Percentiles rank a stretch among this genome's conserved stretches.
These are phyloP conservation scores for Fraxinus dipetala DNA, from an alignment of 305 asterid species.

Conservation along the genomic window DNA sequence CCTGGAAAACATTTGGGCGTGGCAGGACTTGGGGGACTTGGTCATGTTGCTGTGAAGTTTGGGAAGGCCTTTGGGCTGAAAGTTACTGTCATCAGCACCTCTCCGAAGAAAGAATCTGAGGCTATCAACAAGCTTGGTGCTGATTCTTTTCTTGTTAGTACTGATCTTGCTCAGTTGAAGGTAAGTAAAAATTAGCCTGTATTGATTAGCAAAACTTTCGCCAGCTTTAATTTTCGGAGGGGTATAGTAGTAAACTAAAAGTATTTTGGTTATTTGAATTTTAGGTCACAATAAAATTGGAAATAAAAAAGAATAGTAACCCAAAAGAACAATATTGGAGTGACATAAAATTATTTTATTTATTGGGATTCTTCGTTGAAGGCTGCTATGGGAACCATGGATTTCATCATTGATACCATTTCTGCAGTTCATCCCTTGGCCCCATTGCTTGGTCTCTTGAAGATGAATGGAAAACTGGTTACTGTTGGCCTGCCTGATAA, in stretches of 20 bases:
- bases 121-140: constrained; percentile 58
- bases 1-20: constrained; percentile 64
- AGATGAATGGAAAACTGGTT: constrained; percentile 55
- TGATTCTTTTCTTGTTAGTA: constrained; percentile 46
- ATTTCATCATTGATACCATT: constrained; percentile 60
- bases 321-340: neutral
- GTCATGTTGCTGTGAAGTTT: constrained; percentile 65
- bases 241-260: neutral
- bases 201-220: neutral
- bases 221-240: neutral
- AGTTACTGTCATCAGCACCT: constrained; percentile 65
- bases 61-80: constrained; percentile 68
- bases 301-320: neutral
- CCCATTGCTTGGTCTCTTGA: constrained; percentile 46
- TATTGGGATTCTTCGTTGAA: constrained; percentile 20
- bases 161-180: constrained; percentile 46
- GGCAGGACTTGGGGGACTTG: constrained; percentile 74
- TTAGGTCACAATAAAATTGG: neutral
- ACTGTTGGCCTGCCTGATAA: constrained; percentile 56
- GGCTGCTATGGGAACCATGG: constrained; percentile 58
- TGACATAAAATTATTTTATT: neutral
- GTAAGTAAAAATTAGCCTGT: constrained; percentile 17
- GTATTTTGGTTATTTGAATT: neutral
- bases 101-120: constrained; percentile 43
- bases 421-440: constrained; percentile 51